Evolutionary conservation across 2,329 filamentous ascomycete species (phyloP).

Genomic region (Scedosporium apiospermum): DNA sequence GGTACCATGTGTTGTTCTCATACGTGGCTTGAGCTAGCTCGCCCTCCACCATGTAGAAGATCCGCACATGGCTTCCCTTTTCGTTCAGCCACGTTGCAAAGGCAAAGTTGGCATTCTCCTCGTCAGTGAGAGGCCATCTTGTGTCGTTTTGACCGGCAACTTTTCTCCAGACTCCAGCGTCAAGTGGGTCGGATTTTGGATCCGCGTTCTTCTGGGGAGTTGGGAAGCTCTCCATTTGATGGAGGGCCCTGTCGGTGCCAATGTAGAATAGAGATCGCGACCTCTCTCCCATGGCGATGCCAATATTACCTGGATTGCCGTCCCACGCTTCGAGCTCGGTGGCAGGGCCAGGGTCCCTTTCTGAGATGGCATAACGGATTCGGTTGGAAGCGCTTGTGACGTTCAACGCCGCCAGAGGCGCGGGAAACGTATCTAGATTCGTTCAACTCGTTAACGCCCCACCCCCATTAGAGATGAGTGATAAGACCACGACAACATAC

Average conservation of each 20-base stretch:
- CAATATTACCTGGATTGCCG: background rate
- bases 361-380: background rate
- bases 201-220: background rate
- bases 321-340: background rate
- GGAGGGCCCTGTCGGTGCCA: background rate
- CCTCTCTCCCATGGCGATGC: background rate
- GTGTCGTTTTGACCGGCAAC: background rate
- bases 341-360: background rate
- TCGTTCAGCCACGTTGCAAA: background rate
- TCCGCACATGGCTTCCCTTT: background rate
- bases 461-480: background rate
- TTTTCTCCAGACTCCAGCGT: background rate
- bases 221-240: background rate
- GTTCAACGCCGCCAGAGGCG: background rate
- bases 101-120: background rate
- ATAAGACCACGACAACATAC: background rate
- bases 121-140: background rate
- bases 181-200: background rate
- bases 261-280: background rate
- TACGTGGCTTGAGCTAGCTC: background rate
- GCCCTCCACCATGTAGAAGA: background rate
- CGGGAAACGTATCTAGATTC: background rate
- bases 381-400: background rate
- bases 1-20: background rate
- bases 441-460: background rate